Evolutionary conservation across 345 rosid species (phyloP), one percentile per base, ranked within the genome.

Genomic region (Euclidium syriacum): DNA sequence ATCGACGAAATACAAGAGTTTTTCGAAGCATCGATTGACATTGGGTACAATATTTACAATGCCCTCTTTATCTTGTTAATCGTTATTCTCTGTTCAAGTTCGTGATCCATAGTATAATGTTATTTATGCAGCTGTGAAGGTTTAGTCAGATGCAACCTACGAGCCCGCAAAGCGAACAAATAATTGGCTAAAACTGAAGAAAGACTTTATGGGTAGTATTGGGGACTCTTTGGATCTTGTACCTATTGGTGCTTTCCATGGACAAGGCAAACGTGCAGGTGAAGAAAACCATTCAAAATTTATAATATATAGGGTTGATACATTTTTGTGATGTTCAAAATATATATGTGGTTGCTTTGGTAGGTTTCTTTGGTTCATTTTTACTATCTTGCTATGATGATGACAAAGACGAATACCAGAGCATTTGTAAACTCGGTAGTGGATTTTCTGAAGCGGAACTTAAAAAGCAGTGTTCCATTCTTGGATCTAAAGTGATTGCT

Each of bases 201-300:
- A 90, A 75, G 97, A 90, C 81, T 94, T 85, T 53, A 94, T 84
- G 89, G 97, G 76, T 87, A 90, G 96, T 64, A 78, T 87, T 65
- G 99, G 97, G 7, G 99, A 94, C 61, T 84, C 96, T 11, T 72
- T 94, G 26, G 97, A 94, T 84, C 86, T 94, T 68, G 97, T 94
- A 49, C 96, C 99, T 52, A 85, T 90, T 72, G 99, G 84, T 47
- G 99, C 95, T 58, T 87, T 87, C 78, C 95, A 85, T 71, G 99
- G 99, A 35, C 88, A 86, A 64, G 99, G 99, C 62, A 94, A 94
- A 78, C 96, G 95, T 10, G 80, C 90, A 58, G 96, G 97, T 89
- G 48, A 60, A n/a, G n/a, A 15, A n/a, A 59, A 16, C 49, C 24
- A 26, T 52, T 50, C 35, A 17, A 38, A 30, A 40, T 52, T n/a